Evolutionary conservation across 495 filamentous ascomycete genomes (phyloP).

Genomic region (Neurospora sp.): DNA sequence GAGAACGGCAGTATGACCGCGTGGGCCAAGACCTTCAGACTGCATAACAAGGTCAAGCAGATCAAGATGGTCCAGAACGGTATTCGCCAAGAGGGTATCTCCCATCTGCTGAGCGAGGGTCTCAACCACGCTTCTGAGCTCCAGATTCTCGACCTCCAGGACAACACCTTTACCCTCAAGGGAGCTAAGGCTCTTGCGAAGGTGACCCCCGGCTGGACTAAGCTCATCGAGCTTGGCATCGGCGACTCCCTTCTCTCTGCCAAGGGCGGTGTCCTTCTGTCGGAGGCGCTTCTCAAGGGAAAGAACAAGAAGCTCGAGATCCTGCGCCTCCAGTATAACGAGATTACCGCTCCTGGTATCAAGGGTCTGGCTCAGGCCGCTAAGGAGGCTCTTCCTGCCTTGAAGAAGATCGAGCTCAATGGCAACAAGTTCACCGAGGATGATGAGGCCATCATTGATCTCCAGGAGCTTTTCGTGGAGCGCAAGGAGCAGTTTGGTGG

Average conservation of each 20-base stretch:
- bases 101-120: slow-evolving; percentile 63
- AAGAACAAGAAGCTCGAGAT: slow-evolving; percentile 68
- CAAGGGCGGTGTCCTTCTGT: slow-evolving; percentile 68
- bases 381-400: slow-evolving; percentile 52
- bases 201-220: slow-evolving; percentile 63
- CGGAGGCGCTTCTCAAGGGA: slow-evolving; percentile 59
- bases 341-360: slow-evolving; percentile 67
- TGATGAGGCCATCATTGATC: slow-evolving; percentile 47
- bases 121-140: slow-evolving; percentile 55
- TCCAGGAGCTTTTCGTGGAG: slow-evolving; percentile 43
- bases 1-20: slow-evolving; percentile 94
- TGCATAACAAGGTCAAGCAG: slow-evolving; percentile 66
- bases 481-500: slow-evolving; percentile 53
- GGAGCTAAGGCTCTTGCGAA: slow-evolving; percentile 71
- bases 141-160: slow-evolving; percentile 77
- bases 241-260: slow-evolving; percentile 76
- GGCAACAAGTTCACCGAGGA: slow-evolving; percentile 92
- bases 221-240: slow-evolving; percentile 74
- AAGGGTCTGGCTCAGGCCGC: slow-evolving; percentile 56
- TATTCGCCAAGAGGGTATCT: slow-evolving; percentile 87
- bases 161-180: slow-evolving; percentile 85
- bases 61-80: slow-evolving; percentile 99
- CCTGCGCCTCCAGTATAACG: slow-evolving; percentile 86
- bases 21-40: slow-evolving; percentile 78
- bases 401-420: slow-evolving; percentile 84